A percentile compares a stretch with the other conserved stretches of the same genome.
Conservation (phyloP, 75 land plant genomes). For the Pinus tabuliformis region DNA sequence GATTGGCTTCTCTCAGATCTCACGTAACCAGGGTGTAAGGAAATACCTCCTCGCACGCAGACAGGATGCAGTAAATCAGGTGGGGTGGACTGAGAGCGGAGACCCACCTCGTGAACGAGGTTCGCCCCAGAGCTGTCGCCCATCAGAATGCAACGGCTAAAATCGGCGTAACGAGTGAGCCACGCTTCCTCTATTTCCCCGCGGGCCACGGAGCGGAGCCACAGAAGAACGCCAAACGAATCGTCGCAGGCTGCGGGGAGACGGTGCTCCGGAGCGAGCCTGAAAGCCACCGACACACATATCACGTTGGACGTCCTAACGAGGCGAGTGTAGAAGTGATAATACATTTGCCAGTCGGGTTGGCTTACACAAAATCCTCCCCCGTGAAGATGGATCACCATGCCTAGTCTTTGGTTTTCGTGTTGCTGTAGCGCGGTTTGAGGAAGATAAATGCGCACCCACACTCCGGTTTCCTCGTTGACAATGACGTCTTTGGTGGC, state of each 20-base stretch:
- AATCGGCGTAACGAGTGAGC: conserved; percentile 45
- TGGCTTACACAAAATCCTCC: conserved; percentile 74
- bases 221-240: conserved; percentile 39
- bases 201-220: conserved; percentile 48
- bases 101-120: conserved; percentile 68
- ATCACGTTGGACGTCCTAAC: conserved; percentile 28
- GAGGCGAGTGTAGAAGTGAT: conserved; percentile 43
- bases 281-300: conserved; percentile 50
- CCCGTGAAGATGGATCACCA: conserved; percentile 76
- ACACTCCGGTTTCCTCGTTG: conserved; percentile 1
- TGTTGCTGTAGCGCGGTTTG: conserved; percentile 2
- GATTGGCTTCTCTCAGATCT: conserved; percentile 14
- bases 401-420: conserved; percentile 21
- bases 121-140: conserved; percentile 94
- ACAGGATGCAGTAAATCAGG: background rate
- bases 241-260: conserved; percentile 70
- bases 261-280: conserved; percentile 79
- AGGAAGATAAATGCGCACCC: conserved; percentile 22
- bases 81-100: conserved; percentile 2
- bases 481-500: conserved; percentile 1
- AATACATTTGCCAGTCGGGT: conserved; percentile 42
- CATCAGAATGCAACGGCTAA: conserved; percentile 50
- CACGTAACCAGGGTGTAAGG: background rate
- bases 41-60: background rate
- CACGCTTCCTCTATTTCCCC: conserved; percentile 21